Base-by-base conservation (phyloP, 352 stramenopile species). In the Phytophthora citrophthora region DNA sequence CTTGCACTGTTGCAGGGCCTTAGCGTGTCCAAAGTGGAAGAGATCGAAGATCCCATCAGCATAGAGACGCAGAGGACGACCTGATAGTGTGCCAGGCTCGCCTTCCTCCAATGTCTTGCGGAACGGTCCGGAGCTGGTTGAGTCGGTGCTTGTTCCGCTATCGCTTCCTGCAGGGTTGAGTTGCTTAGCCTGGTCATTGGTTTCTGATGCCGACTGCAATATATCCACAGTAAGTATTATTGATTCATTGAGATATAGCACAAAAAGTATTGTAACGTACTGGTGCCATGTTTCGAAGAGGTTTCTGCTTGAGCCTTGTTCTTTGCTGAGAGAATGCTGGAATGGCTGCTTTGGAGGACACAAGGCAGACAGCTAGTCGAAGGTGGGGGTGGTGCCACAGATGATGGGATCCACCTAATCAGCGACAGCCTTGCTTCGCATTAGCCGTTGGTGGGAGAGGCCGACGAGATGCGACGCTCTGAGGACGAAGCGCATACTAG, bases 11-110 rank as follows among this genome's bases (percentile, higher is more conserved):
- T 96, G 86, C 54, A 96, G 64, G 5, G 89, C 87, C 59, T 88
- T 88, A 26, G 89, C 86, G 70, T 96, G 89, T 27, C 89, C 87
- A 52, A 93, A 95, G 60, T 96, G 87, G 74, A 95, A 96, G 15
- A 96, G 72, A 64, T 96, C 86, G 59, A 96, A 96, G 58, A 95
- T 94, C n/a, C 88, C 88, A 51, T 96, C 88, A 5, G 88, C 88
- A 46, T 95, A 96, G 13, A 96, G 72, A 55, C 88, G 82, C 44
- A 96, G 63, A 2, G 88, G 88, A 20, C 83, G 79, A 7, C 86
- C 86, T 38, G 82, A 92, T 9, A 85, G 51, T 9, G 82, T 88
- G 13, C 86, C 86, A 3, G 82, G 81, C 50, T 92, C 76, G 41
- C 86, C 83, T 26, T 91, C 84, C 10, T 61, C 58, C 31, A 93